Conservation (phyloP, 2,329 filamentous ascomycete genomes). For the Aspergillus sp. region DNA sequence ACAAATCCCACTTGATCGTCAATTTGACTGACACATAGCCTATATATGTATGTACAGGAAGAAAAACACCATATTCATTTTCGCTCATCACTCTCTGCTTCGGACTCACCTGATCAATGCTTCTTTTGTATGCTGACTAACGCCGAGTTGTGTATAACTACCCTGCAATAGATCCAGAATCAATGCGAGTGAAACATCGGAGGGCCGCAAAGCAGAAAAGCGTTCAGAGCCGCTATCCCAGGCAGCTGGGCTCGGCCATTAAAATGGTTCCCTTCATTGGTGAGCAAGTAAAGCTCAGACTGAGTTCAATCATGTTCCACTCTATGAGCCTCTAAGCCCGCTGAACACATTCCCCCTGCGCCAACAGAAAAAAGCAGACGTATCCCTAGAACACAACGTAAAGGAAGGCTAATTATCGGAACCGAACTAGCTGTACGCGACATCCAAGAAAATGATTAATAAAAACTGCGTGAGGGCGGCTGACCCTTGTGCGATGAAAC, state of each 20-base stretch:
- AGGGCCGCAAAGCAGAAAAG: neutral
- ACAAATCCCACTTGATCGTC: constrained; percentile 10
- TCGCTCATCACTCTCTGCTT: neutral
- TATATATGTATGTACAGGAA: constrained; percentile 21
- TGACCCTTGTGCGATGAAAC: constrained; percentile 14
- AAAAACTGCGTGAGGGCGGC: constrained; percentile 18
- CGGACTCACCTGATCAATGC: neutral
- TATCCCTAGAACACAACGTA: constrained; percentile 31
- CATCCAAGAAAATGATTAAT: constrained; percentile 21
- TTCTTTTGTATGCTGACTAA: neutral
- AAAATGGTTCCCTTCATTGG: constrained; percentile 4
- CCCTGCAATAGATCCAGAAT: constrained; percentile 3
- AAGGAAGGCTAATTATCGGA: constrained; percentile 35
- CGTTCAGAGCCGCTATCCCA: neutral
- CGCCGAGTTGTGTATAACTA: neutral
- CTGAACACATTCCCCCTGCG: constrained; percentile 37
- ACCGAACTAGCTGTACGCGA: constrained; percentile 31
- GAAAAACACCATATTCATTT: constrained; percentile 8
- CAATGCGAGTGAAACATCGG: neutral
- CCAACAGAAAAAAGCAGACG: constrained; percentile 30
- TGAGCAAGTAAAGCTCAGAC: constrained; percentile 16
- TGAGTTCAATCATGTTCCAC: constrained; percentile 19
- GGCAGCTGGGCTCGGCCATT: neutral
- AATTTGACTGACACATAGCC: constrained; percentile 16
- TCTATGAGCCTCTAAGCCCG: constrained; percentile 29